Base-by-base conservation (phyloP, 768 basidiomycete species). In the Podaxis sp. region DNA sequence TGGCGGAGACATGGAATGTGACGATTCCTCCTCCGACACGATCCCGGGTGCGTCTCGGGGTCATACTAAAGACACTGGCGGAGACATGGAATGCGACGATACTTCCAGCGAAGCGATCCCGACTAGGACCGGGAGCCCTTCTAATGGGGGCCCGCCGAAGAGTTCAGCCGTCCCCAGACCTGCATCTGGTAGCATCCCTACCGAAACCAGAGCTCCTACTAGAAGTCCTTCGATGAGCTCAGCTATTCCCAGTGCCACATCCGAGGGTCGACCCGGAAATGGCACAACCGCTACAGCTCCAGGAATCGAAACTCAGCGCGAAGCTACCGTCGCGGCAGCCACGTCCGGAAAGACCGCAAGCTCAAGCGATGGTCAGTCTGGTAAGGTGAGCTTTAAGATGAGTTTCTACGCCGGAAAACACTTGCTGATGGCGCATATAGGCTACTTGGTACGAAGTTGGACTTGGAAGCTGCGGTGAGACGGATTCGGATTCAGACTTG, bases 381-480 rank as follows among this genome's bases (percentile, higher is more conserved):
- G 54, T 8, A 40, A 56, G 22, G 54, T 56, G 22, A 38, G 54
- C 11, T 40, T 56, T 38, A 8, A 6, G 6, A 13, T 37, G n/a
- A 22, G 7, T 10, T 46, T 46, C 44, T 46, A 17, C n/a, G 44
- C 7, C 17, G 3, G 7, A 10, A 22, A 33, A 3, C 1, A 33
- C 7, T 46, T 10, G 54, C 33, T 56, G 7, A 40, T 13, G 17
- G 37, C 4, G 4, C 1, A 12, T 38, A 11, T 8, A 56, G 54
- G 54, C 54, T 7, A 56, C 54, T 38, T 56, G 54, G 54, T 56
- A 38, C 36, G 38, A 56, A 17, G 30, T 33, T 38, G 54, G 54
- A 38, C 54, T 56, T 33, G 54, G 54, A 22, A 56, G 54, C 24
- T 56, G 54, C n/a, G 54, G 54, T 12, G n/a, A 56, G 54, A 56